phyloP scores from a whole-genome alignment of 441 rosid species.

The Melastoma candidum region DNA sequence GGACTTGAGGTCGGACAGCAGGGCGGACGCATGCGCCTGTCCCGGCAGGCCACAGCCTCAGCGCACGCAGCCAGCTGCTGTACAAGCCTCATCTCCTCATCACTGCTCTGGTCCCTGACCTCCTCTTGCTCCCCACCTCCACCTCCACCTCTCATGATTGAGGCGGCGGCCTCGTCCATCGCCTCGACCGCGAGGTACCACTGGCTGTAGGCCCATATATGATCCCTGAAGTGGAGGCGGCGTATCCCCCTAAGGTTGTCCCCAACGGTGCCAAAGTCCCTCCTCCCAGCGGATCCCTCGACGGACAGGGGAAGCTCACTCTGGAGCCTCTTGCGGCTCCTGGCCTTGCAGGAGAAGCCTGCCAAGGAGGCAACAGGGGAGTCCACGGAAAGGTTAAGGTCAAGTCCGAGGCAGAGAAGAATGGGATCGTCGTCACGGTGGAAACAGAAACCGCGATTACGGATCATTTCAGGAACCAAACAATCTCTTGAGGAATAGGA shows the following conservation, averaged over 20 bases:
- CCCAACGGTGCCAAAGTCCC: not conserved
- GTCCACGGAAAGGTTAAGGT: conserved; percentile 19
- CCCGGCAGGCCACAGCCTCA: conserved; percentile 35
- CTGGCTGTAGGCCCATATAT: conserved; percentile 30
- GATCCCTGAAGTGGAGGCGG: conserved; percentile 33
- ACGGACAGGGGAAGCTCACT: not conserved
- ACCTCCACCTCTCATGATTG: conserved; percentile 9
- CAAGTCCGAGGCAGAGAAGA: conserved; percentile 2
- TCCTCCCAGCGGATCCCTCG: conserved; percentile 11
- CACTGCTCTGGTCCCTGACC: conserved; percentile 14
- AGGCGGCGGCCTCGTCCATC: conserved; percentile 29
- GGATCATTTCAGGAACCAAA: too few relatives aligned
- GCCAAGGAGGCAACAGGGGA: not conserved
- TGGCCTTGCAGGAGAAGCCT: conserved; percentile 10
- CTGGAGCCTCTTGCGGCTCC: conserved; percentile 26
- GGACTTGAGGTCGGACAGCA: conserved; percentile 24
- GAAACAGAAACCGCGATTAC: too few relatives aligned
- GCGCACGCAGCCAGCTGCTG: conserved; percentile 37
- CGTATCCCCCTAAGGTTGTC: conserved; percentile 7
- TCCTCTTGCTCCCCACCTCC: conserved; percentile 5
- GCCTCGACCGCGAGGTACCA: conserved; percentile 34
- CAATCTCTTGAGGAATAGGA: too few relatives aligned
- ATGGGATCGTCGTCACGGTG: too few relatives aligned
- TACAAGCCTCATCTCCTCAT: conserved; percentile 32
- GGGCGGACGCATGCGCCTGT: conserved; percentile 25